A percentile compares a stretch with the other conserved stretches of the same genome.
phyloP scores from a whole-genome alignment of 169 alveolate genomes.

The Besnoitia besnoiti region DNA sequence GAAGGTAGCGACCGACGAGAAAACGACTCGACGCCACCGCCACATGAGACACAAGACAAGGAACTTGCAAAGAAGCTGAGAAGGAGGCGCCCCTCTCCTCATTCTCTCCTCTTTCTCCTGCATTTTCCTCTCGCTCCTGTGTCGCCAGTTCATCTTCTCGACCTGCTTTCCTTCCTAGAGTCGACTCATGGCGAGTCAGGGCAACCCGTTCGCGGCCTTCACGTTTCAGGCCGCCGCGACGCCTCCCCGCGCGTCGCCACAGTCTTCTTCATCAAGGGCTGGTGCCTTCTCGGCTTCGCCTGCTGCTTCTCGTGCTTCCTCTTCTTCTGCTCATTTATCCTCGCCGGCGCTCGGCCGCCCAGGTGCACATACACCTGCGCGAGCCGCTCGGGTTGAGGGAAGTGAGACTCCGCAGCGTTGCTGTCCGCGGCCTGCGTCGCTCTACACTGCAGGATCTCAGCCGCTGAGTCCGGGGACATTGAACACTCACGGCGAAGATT shows the following conservation, averaged over 20 bases:
- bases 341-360: neutral
- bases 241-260: neutral
- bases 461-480: too few species aligned
- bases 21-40: neutral
- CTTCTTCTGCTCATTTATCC: neutral
- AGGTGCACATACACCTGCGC: neutral
- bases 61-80: neutral
- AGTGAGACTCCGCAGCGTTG: too few species aligned
- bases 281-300: neutral
- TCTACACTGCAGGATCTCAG: too few species aligned
- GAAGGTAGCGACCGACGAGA: neutral
- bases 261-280: neutral
- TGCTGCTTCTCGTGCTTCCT: neutral
- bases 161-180: neutral
- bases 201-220: constrained; percentile 27
- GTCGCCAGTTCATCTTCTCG: too few species aligned
- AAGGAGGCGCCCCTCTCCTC: neutral
- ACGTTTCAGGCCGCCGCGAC: neutral
- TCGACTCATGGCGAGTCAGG: neutral
- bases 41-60: neutral
- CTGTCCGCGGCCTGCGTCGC: too few species aligned
- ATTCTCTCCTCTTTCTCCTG: neutral
- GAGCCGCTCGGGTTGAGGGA: too few species aligned
- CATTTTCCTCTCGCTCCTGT: neutral
- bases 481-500: too few species aligned